Conservation (phyloP, 2,329 filamentous ascomycete genomes). For the Uncinocarpus reesii region DNA sequence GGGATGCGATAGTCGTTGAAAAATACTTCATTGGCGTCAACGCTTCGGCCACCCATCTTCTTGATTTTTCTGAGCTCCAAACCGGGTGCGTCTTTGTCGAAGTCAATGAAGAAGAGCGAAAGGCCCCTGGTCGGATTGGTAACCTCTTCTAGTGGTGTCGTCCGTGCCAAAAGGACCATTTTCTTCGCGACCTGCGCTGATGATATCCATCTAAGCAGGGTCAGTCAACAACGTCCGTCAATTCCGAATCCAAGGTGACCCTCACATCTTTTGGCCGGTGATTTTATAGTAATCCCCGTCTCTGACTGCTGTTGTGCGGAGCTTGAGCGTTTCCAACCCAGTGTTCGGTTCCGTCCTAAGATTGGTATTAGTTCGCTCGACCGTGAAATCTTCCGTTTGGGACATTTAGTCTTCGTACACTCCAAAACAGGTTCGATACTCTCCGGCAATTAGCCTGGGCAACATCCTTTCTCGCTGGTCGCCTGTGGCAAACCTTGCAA, state of each 20-base stretch:
- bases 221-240: neutral
- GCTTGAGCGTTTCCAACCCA: slow-evolving; percentile 64
- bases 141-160: slow-evolving; percentile 57
- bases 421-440: slow-evolving; percentile 66
- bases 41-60: slow-evolving; percentile 75
- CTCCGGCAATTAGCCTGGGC: slow-evolving; percentile 60
- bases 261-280: slow-evolving; percentile 63
- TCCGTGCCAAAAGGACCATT: slow-evolving; percentile 74
- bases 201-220: slow-evolving; percentile 56
- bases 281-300: slow-evolving; percentile 55
- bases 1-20: slow-evolving; percentile 68
- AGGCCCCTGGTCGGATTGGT: slow-evolving; percentile 63
- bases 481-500: slow-evolving; percentile 60
- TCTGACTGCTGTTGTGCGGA: slow-evolving; percentile 55
- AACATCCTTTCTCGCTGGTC: slow-evolving; percentile 56
- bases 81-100: slow-evolving; percentile 51
- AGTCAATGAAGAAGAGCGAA: slow-evolving; percentile 69
- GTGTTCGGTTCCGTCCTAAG: slow-evolving; percentile 63
- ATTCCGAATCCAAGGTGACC: too few relatives aligned
- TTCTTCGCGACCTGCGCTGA: slow-evolving; percentile 71
- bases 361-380: neutral
- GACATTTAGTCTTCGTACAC: slow-evolving; percentile 36
- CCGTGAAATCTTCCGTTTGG: neutral
- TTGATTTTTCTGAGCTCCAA: slow-evolving; percentile 61
- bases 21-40: slow-evolving; percentile 81